Conservation (phyloP, 1,139 yeast genomes). For the Suhomyces anneliseae region DNA sequence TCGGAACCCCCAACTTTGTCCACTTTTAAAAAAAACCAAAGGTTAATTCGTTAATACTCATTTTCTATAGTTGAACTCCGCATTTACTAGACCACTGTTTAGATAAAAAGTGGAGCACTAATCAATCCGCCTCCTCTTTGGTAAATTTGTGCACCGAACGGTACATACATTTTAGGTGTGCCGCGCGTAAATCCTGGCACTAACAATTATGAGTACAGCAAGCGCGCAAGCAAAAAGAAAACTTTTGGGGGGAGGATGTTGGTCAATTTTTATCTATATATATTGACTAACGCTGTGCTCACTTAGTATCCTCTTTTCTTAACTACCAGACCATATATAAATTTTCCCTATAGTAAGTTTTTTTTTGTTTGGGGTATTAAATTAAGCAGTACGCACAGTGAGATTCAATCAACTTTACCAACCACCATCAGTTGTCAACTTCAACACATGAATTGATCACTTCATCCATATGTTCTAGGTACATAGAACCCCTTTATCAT, state of each 20-base stretch:
- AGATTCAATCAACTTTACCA: background rate
- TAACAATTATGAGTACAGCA: constrained; percentile 18
- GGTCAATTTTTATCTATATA: constrained; percentile 6
- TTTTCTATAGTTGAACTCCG: background rate
- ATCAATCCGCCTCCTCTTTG: constrained; percentile 1
- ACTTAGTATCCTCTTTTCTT: constrained; percentile 10
- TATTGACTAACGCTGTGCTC: constrained; percentile 9
- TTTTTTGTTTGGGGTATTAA: constrained; percentile 1
- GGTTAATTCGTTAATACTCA: background rate
- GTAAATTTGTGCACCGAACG: constrained; percentile 9
- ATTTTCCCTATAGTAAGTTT: constrained; percentile 12
- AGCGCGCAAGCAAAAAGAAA: constrained; percentile 6
- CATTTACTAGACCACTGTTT: too few relatives aligned
- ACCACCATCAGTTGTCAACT: background rate
- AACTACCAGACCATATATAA: constrained; percentile 13
- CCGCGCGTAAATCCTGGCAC: constrained; percentile 20
- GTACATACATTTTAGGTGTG: constrained; percentile 8
- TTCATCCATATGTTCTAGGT: background rate
- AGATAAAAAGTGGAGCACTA: constrained; percentile 2
- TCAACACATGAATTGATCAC: background rate
- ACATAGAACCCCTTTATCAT: background rate
- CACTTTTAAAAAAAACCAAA: background rate
- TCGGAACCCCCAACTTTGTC: background rate
- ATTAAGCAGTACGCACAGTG: constrained; percentile 7
- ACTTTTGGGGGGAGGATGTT: background rate